phyloP scores from a whole-genome alignment of 176 grass and related monocot species.

The Zoysia pacifica region DNA sequence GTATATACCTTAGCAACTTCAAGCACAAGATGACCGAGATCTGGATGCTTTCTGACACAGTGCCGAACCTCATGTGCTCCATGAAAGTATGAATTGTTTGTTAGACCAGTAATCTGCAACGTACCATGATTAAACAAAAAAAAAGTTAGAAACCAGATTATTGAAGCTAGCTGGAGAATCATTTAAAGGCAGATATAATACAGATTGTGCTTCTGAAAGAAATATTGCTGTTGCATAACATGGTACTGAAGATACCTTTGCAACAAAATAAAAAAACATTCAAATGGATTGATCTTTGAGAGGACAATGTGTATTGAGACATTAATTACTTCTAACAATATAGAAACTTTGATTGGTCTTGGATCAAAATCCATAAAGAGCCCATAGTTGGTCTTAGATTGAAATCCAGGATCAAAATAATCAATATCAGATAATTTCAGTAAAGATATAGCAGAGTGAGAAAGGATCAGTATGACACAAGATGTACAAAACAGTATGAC shows the following conservation, averaged over 20 bases:
- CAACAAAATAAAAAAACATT: not conserved
- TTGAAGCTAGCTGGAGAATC: slow-evolving; percentile 14
- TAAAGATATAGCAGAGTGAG: not conserved
- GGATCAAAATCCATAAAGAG: not conserved
- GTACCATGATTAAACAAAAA: slow-evolving; percentile 19
- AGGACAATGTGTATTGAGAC: not conserved
- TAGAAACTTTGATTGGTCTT: not conserved
- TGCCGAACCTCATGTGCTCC: slow-evolving; percentile 74
- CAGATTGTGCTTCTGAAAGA: not conserved
- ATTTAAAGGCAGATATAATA: slow-evolving; percentile 5
- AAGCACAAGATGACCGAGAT: slow-evolving; percentile 80
- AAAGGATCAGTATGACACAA: slow-evolving; percentile 6
- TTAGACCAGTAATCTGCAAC: slow-evolving; percentile 82
- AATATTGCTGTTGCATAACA: slow-evolving; percentile 4
- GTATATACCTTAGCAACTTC: slow-evolving; percentile 86
- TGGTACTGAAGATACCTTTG: slow-evolving; percentile 8
- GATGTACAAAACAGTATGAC: slow-evolving; percentile 6
- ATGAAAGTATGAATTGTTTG: slow-evolving; percentile 82
- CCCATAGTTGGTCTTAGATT: too few relatives aligned
- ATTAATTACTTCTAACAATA: not conserved
- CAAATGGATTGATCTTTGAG: not conserved
- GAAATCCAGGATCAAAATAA: too few relatives aligned
- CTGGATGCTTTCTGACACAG: slow-evolving; percentile 75
- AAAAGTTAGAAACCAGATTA: slow-evolving; percentile 24
- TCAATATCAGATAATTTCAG: not conserved